Conservation (phyloP, 345 rosid species). For the Combretum micranthum region DNA sequence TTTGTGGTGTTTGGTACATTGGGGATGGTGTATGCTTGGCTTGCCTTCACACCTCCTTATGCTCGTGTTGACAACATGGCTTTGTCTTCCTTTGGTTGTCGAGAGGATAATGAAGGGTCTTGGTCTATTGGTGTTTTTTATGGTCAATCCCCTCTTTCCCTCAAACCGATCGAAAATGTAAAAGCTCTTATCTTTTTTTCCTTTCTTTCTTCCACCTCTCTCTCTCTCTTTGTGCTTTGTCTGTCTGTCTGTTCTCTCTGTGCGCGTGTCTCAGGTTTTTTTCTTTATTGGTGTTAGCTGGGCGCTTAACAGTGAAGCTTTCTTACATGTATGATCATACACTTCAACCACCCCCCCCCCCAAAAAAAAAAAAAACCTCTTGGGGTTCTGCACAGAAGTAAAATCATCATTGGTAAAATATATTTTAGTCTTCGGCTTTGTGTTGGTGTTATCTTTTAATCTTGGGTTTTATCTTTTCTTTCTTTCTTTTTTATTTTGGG, state of each 20-base stretch:
- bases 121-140: constrained; percentile 91
- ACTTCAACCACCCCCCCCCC: no score
- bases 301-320: no score
- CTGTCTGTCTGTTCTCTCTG: neutral
- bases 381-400: no score
- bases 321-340: neutral
- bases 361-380: no score
- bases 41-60: constrained; percentile 31
- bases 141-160: constrained; percentile 84
- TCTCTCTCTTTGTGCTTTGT: neutral
- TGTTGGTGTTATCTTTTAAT: no score
- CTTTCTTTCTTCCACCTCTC: neutral
- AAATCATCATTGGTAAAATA: no score
- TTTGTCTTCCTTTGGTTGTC: constrained; percentile 53
- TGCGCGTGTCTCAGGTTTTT: neutral
- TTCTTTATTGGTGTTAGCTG: neutral
- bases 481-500: no score
- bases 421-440: no score
- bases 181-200: constrained; percentile 14
- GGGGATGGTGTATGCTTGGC: constrained; percentile 55
- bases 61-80: constrained; percentile 19
- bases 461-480: no score
- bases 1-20: constrained; percentile 55
- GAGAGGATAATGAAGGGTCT: constrained; percentile 81
- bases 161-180: constrained; percentile 83